These are phyloP conservation scores for Sarocladiaceae sp. DNA, from an alignment of 2,329 filamentous ascomycete species.

Conservation along the genomic window DNA sequence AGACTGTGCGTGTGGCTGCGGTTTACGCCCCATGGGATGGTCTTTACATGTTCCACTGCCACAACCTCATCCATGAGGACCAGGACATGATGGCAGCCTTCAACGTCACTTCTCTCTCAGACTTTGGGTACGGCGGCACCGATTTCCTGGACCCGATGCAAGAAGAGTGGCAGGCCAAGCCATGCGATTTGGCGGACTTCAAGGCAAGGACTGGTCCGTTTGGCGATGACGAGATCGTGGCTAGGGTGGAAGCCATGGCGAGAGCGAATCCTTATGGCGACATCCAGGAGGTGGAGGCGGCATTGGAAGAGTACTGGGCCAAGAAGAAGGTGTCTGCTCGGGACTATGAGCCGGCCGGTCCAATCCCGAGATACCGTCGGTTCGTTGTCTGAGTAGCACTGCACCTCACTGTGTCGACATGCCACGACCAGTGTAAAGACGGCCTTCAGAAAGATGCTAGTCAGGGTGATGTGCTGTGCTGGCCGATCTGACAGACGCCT, in stretches of 20 bases:
- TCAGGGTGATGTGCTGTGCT: no score
- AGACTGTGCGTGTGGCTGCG: slow-evolving; percentile 46
- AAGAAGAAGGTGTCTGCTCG: neutral
- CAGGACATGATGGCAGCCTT: slow-evolving; percentile 44
- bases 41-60: slow-evolving; percentile 46
- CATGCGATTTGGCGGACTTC: slow-evolving; percentile 7
- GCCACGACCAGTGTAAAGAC: no score
- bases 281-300: neutral
- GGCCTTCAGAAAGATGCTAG: no score
- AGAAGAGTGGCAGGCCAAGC: neutral
- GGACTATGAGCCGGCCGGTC: neutral
- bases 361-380: neutral
- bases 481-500: no score
- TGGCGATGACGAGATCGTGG: slow-evolving; percentile 11
- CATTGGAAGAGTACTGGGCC: neutral
- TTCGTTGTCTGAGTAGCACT: neutral
- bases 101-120: slow-evolving; percentile 32
- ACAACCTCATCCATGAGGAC: slow-evolving; percentile 42
- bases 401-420: no score
- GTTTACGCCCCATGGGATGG: slow-evolving; percentile 41
- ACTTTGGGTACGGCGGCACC: slow-evolving; percentile 31
- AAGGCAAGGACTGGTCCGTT: slow-evolving; percentile 15
- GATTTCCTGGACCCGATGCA: slow-evolving; percentile 3
- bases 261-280: neutral
- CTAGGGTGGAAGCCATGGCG: neutral